phyloP scores from a whole-genome alignment of 805 yeast genomes.

The Wickerhamiella galacta region DNA sequence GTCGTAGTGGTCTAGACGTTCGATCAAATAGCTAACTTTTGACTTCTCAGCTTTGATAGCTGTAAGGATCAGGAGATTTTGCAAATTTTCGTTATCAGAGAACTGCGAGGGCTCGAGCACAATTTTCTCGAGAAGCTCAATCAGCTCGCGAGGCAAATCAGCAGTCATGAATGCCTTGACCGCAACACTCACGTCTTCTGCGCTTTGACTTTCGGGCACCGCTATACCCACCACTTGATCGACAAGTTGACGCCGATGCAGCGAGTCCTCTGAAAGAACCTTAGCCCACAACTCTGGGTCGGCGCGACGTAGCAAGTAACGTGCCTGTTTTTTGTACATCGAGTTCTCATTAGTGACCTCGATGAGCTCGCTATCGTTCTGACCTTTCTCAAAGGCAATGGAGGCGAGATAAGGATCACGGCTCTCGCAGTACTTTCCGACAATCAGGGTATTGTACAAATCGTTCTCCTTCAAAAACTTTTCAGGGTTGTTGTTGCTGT shows the following conservation, averaged over 20 bases:
- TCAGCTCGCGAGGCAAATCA: constrained; percentile 79
- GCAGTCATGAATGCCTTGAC: constrained; percentile 95
- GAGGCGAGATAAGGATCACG: constrained; percentile 97
- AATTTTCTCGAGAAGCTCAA: constrained; percentile 88
- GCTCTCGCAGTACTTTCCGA: constrained; percentile 97
- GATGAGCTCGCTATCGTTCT: constrained; percentile 76
- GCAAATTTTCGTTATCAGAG: constrained; percentile 86
- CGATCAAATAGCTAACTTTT: constrained; percentile 68
- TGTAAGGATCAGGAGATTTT: constrained; percentile 80
- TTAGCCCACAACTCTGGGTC: constrained; percentile 67
- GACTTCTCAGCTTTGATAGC: constrained; percentile 91
- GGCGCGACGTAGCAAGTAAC: constrained; percentile 80
- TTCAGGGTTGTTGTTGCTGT: constrained; percentile 94
- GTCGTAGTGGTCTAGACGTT: constrained; percentile 78
- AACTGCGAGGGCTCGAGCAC: constrained; percentile 95
- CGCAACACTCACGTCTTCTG: constrained; percentile 87
- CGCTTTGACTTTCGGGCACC: constrained; percentile 92
- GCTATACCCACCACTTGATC: constrained; percentile 95
- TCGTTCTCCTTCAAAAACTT: constrained; percentile 85
- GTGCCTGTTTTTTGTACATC: constrained; percentile 98
- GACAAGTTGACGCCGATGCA: constrained; percentile 76
- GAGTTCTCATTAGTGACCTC: constrained; percentile 89
- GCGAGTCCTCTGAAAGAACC: constrained; percentile 59
- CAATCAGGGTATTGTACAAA: constrained; percentile 79
- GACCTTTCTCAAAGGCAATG: constrained; percentile 93